Base-by-base conservation (phyloP, 768 basidiomycete species). In the Boletus vinaceobasis region DNA sequence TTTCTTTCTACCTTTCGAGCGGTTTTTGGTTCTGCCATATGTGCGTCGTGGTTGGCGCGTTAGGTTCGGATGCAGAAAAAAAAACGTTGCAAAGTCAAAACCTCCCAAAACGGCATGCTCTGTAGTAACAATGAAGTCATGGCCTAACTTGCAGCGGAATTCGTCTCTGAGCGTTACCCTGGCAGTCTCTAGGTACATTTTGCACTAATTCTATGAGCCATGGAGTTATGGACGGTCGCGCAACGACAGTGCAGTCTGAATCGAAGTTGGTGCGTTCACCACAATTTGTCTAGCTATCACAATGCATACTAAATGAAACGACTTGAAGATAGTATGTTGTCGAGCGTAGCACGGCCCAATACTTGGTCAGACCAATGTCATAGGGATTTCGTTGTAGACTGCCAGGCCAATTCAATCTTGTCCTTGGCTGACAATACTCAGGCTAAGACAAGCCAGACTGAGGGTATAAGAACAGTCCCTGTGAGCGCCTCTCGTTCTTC, bases 401-500 rank as follows among this genome's bases (percentile, higher is more conserved):
- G 23, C 27, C 19, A 45, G 60, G 39, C 56, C 29, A 53, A 32
- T 57, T 59, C 52, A 26, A 26, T 48, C 37, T 53, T 48, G 59
- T 50, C 46, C 29, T 50, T 55, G 58, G 61, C 59, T 64, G 62
- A 59, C 61, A 56, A 48, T 32, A 5, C 4, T 4, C 23, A 23
- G 23, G 23, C 50, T 13, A 33, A 63, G 59, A 67, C 65, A 61
- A 19, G 6, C 50, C n/a, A 7, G 38, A 15, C 36, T 3, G 4
- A 39, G 36, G 35, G 59, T 68, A 69, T 67, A 68, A 68, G 48
- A 60, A 37, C 42, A 6, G 33, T 40, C 48, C 11, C 46, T 21
- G 51, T 53, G 50, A 52, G 57, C 51, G 39, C 23, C 26, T 39
- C 29, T 60, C 58, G 56, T 61, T 62, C 67, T 71, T 73, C 68